Evolutionary conservation across 352 stramenopile genomes (phyloP), one percentile per base, ranked within the genome.

Genomic region (Halophytophthora polymorphica): DNA sequence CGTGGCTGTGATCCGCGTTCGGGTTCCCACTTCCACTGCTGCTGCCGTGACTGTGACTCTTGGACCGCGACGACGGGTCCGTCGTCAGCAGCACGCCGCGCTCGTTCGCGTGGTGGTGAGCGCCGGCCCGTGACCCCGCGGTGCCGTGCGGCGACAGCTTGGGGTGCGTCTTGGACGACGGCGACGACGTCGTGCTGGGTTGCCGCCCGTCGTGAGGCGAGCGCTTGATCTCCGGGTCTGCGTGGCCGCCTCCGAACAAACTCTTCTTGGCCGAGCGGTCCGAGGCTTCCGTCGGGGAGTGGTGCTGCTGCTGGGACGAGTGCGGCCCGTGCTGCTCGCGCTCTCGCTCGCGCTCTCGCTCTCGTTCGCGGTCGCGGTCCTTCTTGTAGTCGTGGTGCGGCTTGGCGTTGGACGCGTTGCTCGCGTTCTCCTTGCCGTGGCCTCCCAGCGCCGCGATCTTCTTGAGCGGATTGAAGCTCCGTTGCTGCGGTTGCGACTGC

Each of bases 391-490:
- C 62, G 39, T 63, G 57, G n/a, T 64, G 60, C 14, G 41, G 37
- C 59, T 81, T 81, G 2, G 64, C 52, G 44, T 41, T 84, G 49
- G 55, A 17, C 14, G 33, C 35, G 45, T 64, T 73, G 39, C 36
- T 53, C 22, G 52, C 66, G 29, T 67, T 80, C 21, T 83, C 72
- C 53, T 80, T 81, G 7, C 58, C 53, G 28, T 82, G 69, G 22
- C 54, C 69, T 17, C 65, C 62, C 7, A 82, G 55, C 14, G 63
- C 58, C 33, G 69, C 68, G 45, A 87, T 83, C 50, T 87, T 87
- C 58, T 85, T 84, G 22, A 85, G 53, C 25, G 73, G 73, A 45
- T 80, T 84, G 45, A 84, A 81, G 48, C 48, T 74, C 56, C 74
- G 74, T 21, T 64, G 57, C 23, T 62, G 59, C n/a, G 60, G 51